Evolutionary conservation across 805 yeast genomes (phyloP), one percentile per base, ranked within the genome.

Genomic region (Barnettozyma pratensis): DNA sequence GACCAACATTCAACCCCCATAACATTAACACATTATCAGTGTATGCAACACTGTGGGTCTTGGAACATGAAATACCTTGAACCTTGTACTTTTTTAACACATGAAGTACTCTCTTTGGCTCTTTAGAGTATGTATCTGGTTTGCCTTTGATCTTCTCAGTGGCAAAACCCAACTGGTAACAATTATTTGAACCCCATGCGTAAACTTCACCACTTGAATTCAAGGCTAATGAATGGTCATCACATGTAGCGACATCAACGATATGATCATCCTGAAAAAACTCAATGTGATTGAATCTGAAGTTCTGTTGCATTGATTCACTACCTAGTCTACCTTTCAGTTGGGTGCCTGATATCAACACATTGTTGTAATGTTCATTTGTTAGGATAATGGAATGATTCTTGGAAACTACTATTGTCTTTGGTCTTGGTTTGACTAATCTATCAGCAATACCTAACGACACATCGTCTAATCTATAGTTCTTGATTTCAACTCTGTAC

Each of bases 1-100:
- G 96, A 0, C 96, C 96, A 35, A 80, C 67, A 59, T 88, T 86
- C 36, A 83, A 66, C 3, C 96, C 96, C 96, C 96, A 88, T 37
- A 79, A 64, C 51, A 68, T 77, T n/a, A 58, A 50, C 8, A 75
- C 77, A 39, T 68, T 61, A 6, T 67, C 69, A 0, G 81, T 68
- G 51, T 72, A 83, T 0, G 78, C 86, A 19, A 82, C 73, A 4
- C 92, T 80, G 61, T 87, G 95, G 10, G 83, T 72, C 42, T 75
- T 80, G 4, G 96, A 86, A 19, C 85, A 81, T 1, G 82, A 42
- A 45, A 63, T 39, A n/a, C 65, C 68, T 36, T 49, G 37, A 8
- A 47, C 46, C 25, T 45, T 54, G 3, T 64, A 47, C 41, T 54
- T 66, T 45, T 61, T 67, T 10, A 71, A 61, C 0, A 44, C 46